phyloP scores from a whole-genome alignment of 306 rosid species.

The Glycine tomentella region DNA sequence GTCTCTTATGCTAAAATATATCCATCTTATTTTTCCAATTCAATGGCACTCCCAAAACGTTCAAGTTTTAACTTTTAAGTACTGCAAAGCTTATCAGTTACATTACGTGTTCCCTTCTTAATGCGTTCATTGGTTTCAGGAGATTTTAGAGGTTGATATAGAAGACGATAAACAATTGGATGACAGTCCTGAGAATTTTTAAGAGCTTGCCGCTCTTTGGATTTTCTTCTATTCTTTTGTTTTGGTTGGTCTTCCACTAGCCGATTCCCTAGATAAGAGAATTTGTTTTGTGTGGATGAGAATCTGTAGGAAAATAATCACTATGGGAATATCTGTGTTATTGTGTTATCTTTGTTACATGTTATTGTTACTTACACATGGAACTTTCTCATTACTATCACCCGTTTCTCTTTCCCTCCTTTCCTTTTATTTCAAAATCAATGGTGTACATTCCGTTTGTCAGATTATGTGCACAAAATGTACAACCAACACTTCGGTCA shows the following conservation, averaged over 20 bases:
- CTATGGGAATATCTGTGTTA: constrained; percentile 23
- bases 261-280: background rate
- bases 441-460: no score
- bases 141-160: constrained; percentile 91
- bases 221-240: background rate
- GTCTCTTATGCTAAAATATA: constrained; percentile 8
- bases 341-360: constrained; percentile 1
- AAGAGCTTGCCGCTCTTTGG: constrained; percentile 33
- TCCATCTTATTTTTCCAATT: no score
- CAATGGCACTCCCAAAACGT: no score
- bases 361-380: background rate
- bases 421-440: no score
- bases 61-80: no score
- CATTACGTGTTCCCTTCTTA: constrained; percentile 6
- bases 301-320: background rate
- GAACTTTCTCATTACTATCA: no score
- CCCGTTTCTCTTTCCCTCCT: no score
- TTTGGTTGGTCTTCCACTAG: background rate
- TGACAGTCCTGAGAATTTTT: constrained; percentile 88
- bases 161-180: constrained; percentile 96
- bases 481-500: no score
- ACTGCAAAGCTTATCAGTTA: background rate
- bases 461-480: no score
- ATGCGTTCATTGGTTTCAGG: constrained; percentile 54
- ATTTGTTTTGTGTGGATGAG: constrained; percentile 25